Base-by-base conservation (phyloP, 169 alveolate genomes). In the Cryptosporidium ryanae region DNA sequence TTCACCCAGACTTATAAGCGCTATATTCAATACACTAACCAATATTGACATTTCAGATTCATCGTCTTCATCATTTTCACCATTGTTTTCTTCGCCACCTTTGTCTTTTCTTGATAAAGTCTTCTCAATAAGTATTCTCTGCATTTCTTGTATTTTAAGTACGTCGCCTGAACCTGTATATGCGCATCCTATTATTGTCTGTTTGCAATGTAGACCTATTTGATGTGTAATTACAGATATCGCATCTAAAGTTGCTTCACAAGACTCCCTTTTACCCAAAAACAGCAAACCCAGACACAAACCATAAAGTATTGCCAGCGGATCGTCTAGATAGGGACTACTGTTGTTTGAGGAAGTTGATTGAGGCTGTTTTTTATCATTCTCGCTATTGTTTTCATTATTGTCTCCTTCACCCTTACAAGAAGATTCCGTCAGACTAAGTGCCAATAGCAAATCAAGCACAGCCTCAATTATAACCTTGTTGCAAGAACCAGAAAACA, bases 131-230 rank as follows among this genome's bases (percentile, higher is more conserved):
- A 95, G 93, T 32, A 93, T 90, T 68, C 97, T 97, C 49, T 97
- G 94, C 95, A 97, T 90, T 70, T 96, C 95, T 76, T 97, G 98
- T 18, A 97, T 97, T 90, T 97, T 95, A 31, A 98, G 91, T 1
- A 98, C 99, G 81, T 98, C 98, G 17, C 99, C 99, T 57, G 99
- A 95, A 46, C 99, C 99, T 17, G 99, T 99, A 93, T 93, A 97
- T 34, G 99, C 99, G 84, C 97, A 96, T 55, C 90, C 82, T 87
- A 84, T 49, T 50, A 76, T 32, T 70, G 65, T 81, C 49, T 67
- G 93, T 83, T 64, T 63, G 67, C 90, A 64, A 50, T 64, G 90
- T 27, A 71, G 52, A 34, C 87, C 71, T 38, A 76, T 76, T 13
- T 76, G 89, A 81, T 82, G 89, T 44, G 92, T 94, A 32, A 97